These are phyloP conservation scores for Cladophialophora psammophila DNA, from an alignment of 2,329 filamentous ascomycete genomes.

Conservation along the genomic window DNA sequence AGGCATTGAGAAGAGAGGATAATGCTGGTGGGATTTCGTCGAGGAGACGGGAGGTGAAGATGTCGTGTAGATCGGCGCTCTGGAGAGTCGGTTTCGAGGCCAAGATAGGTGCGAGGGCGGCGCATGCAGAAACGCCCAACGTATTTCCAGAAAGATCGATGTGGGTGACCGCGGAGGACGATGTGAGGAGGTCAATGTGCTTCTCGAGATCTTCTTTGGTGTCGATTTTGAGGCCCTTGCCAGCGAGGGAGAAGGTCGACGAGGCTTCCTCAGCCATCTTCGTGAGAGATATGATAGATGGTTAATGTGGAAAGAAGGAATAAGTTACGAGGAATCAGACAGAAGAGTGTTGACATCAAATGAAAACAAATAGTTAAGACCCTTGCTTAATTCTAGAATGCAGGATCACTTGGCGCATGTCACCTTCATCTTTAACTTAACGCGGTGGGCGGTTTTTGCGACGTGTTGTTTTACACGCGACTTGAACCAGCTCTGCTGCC, in stretches of 20 bases:
- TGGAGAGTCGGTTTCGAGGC: conserved; percentile 82
- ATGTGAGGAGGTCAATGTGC: conserved; percentile 75
- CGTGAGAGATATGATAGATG: neutral
- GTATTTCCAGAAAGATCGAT: conserved; percentile 90
- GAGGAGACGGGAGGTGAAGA: conserved; percentile 93
- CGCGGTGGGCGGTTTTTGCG: neutral
- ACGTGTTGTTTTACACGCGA: neutral
- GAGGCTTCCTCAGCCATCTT: conserved; percentile 27
- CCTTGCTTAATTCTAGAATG: neutral
- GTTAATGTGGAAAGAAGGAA: neutral
- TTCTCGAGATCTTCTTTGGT: conserved; percentile 84
- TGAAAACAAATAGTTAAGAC: conserved; percentile 7
- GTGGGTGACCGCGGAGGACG: conserved; percentile 78
- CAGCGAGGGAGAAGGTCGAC: conserved; percentile 82
- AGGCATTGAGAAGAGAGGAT: conserved; percentile 80
- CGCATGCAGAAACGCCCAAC: conserved; percentile 84
- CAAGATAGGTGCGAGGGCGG: conserved; percentile 82
- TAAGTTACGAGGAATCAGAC: neutral
- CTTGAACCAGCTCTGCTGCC: neutral
- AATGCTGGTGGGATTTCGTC: conserved; percentile 93
- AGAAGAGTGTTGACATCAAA: neutral
- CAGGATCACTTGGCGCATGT: neutral
- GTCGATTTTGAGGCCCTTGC: conserved; percentile 90
- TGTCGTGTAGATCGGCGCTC: conserved; percentile 89
- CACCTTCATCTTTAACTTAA: neutral